A percentile compares a stretch with the other conserved stretches of the same genome.
These are phyloP conservation scores for Phytopythium oedochilum DNA, from an alignment of 352 stramenopile species.

Conservation along the genomic window DNA sequence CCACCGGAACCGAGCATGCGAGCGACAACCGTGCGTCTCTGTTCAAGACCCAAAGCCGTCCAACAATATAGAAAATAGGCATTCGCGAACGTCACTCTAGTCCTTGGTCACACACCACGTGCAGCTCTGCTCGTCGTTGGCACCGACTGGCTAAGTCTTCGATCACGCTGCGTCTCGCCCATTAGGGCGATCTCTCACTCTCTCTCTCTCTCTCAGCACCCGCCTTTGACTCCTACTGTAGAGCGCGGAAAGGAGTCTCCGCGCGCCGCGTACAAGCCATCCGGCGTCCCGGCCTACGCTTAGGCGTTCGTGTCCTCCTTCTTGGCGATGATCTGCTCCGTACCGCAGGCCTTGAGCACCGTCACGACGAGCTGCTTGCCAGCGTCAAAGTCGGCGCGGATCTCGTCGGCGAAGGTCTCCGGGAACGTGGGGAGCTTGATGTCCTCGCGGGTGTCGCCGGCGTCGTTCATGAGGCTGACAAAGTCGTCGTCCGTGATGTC, in stretches of 20 bases:
- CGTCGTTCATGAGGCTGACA: constrained; percentile 98
- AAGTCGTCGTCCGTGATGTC: constrained; percentile 99
- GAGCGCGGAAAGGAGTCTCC: too few species aligned
- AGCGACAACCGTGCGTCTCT: too few species aligned
- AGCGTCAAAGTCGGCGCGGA: constrained; percentile 94
- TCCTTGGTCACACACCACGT: constrained; percentile 18
- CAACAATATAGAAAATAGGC: constrained; percentile 44
- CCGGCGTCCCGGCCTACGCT: too few species aligned
- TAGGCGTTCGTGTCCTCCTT: constrained; percentile 88
- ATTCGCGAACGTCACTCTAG: constrained; percentile 34
- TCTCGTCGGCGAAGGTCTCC: constrained; percentile 95
- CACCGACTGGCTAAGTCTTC: constrained; percentile 2
- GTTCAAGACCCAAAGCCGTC: neutral
- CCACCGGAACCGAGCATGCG: too few species aligned
- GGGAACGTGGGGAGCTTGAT: constrained; percentile 96
- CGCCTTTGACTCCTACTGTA: neutral
- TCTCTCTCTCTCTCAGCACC: too few species aligned
- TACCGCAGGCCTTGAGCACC: constrained; percentile 96
- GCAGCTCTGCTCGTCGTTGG: constrained; percentile 4
- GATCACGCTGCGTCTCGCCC: constrained; percentile 1
- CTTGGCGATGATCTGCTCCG: constrained; percentile 98
- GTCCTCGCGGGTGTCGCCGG: constrained; percentile 96
- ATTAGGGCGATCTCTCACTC: neutral
- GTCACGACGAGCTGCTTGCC: constrained; percentile 96
- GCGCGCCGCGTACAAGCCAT: too few species aligned